Evolutionary conservation across 768 basidiomycete genomes (phyloP), one percentile per base, ranked within the genome.

Genomic region (Zangia roseola): DNA sequence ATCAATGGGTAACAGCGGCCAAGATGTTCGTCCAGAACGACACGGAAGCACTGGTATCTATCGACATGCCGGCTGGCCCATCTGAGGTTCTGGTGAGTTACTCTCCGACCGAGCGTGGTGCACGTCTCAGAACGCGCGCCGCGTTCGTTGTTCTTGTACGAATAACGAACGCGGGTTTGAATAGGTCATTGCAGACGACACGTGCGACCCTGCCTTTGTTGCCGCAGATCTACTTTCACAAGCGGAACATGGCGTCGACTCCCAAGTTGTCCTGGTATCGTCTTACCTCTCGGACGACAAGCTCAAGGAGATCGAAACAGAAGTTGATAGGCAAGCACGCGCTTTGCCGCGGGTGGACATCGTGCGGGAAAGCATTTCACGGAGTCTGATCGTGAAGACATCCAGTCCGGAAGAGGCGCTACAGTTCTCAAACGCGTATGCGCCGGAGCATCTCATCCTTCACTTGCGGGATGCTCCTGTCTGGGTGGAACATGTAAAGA

Each of bases 1-100:
- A 99, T 66, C 97, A 98, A 68, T 99, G 94, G 93, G 97, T 99
- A 20, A 99, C 95, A 2, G 97, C 97, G 2, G 97, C 95, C 43
- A 99, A 99, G 74, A 97, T 99, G 97, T 71, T 95, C 45, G 95
- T 99, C 21, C 94, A 97, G 66, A 99, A 98, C 69, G 97, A 99
- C 64, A 94, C 94, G 12, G 90, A 94, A 60, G 95, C 97, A 9
- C 69, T 94, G 53, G 94, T 97, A 7, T 89, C 91, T 14, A 99
- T 98, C 60, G 97, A 99, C 69, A 98, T 99, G 92, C 97, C 97
- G 41, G 97, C 97, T 28, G 97, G 97, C 7, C 97, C 97, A 24
- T 94, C 91, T 4, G 97, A 99, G 70, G 95, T 99, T 20, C 75
- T 99, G 61, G 97, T 97, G 62, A 68, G 67, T 64, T 16, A 6